Percentiles rank a stretch among this genome's conserved stretches.
Evolutionary conservation across 2,329 filamentous ascomycete species (phyloP).

Genomic region (Drechmeria coniospora): DNA sequence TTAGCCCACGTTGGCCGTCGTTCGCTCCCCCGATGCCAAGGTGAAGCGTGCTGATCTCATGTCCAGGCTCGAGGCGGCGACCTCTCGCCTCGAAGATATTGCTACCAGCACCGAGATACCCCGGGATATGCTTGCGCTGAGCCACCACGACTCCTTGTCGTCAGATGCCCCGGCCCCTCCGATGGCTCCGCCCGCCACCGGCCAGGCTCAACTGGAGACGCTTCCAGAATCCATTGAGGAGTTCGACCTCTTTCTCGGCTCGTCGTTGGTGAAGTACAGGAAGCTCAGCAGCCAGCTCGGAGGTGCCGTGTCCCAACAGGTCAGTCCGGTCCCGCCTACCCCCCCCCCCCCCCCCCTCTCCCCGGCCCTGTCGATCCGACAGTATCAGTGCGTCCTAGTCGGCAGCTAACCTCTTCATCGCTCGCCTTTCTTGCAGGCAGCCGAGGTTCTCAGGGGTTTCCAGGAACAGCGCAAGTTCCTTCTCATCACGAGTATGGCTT

Average conservation of each 20-base stretch:
- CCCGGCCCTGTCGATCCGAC: neutral
- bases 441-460: constrained; percentile 49
- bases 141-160: constrained; percentile 17
- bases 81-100: constrained; percentile 90
- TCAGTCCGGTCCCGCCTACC: constrained; percentile 20
- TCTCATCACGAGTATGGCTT: constrained; percentile 75
- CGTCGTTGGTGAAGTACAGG: constrained; percentile 63
- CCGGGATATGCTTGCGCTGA: constrained; percentile 31
- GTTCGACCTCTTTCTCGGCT: constrained; percentile 66
- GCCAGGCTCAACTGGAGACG: constrained; percentile 30
- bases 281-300: constrained; percentile 65
- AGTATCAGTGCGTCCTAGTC: neutral
- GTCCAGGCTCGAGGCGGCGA: constrained; percentile 85
- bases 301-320: constrained; percentile 65
- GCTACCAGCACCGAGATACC: constrained; percentile 57
- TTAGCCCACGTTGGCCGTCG: too few species aligned
- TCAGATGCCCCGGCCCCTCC: constrained; percentile 17
- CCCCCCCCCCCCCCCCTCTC: neutral
- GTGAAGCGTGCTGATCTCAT: constrained; percentile 32
- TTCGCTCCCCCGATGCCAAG: too few species aligned
- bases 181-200: constrained; percentile 23
- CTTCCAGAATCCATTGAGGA: constrained; percentile 70
- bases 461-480: constrained; percentile 76
- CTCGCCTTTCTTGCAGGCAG: constrained; percentile 21
- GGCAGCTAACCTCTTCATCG: neutral